Percentiles rank a stretch among this genome's conserved stretches.
Evolutionary conservation across 176 grass and related monocot genomes (phyloP).

Genomic region (Carex pumila): DNA sequence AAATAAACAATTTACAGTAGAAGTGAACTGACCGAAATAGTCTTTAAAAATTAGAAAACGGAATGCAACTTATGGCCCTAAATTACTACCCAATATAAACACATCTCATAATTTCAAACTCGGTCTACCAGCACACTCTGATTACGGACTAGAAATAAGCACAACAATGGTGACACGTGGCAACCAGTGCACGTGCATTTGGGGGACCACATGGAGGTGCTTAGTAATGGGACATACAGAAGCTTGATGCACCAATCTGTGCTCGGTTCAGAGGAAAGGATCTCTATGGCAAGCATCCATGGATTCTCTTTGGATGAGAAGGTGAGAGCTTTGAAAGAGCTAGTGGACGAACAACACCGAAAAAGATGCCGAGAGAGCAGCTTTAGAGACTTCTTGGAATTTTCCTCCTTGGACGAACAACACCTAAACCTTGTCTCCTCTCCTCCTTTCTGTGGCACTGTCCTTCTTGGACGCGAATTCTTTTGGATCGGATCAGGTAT

Average conservation of each 20-base stretch:
- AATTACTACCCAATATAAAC: conserved; percentile 36
- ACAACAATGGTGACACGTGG: conserved; percentile 27
- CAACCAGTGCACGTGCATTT: conserved; percentile 47
- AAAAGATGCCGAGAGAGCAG: conserved; percentile 58
- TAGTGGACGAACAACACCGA: conserved; percentile 46
- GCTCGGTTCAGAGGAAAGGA: conserved; percentile 31
- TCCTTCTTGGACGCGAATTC: too few species aligned
- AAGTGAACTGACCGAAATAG: too few species aligned
- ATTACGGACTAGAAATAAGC: conserved; percentile 68
- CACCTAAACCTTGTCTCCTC: too few species aligned
- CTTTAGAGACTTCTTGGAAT: conserved; percentile 71
- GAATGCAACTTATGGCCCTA: conserved; percentile 54
- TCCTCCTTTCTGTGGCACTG: too few species aligned
- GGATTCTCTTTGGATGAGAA: conserved; percentile 43
- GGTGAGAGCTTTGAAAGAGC: conserved; percentile 33
- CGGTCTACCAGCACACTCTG: conserved; percentile 52
- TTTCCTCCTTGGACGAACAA: neutral
- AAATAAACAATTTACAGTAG: neutral
- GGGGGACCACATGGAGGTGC: conserved; percentile 61
- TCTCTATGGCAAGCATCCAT: conserved; percentile 79
- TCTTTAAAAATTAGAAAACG: conserved; percentile 36
- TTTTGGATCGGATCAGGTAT: too few species aligned
- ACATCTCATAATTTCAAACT: conserved; percentile 18
- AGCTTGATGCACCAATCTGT: conserved; percentile 59
- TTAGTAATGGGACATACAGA: conserved; percentile 62